A percentile compares a stretch with the other conserved stretches of the same genome.
Conservation (phyloP, 1,284 basidiomycete genomes). For the Sanguinoderma infundibulare region DNA sequence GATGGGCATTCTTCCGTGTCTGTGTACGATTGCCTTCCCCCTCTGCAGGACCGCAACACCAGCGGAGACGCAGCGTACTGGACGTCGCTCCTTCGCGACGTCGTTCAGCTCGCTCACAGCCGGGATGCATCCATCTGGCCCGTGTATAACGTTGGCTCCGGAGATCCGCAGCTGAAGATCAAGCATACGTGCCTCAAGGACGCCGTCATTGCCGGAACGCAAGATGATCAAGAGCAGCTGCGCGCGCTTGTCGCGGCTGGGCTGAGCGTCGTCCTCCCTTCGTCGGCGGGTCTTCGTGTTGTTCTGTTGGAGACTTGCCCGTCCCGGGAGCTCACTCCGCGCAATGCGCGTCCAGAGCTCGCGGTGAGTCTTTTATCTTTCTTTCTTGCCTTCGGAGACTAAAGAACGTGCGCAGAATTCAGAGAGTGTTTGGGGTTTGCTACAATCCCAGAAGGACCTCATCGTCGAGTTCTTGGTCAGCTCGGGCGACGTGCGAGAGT, state of each 20-base stretch:
- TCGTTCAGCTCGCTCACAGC: neutral
- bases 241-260: neutral
- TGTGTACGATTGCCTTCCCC: slow-evolving; percentile 6
- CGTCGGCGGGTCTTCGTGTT: neutral
- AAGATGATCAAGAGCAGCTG: slow-evolving; percentile 1
- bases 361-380: neutral
- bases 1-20: neutral
- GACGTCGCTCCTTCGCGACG: slow-evolving; percentile 5
- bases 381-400: neutral
- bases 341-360: neutral
- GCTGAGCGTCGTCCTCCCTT: slow-evolving; percentile 2
- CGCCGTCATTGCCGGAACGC: slow-evolving; percentile 1
- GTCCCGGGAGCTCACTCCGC: neutral
- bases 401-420: neutral
- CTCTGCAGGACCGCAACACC: neutral
- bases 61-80: slow-evolving; percentile 13
- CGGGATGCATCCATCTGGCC: slow-evolving; percentile 4
- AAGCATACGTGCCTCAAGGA: neutral
- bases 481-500: neutral
- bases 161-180: neutral
- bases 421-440: neutral
- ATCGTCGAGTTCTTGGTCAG: slow-evolving; percentile 12
- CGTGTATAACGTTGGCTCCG: neutral
- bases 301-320: neutral
- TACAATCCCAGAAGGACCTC: neutral